phyloP scores from a whole-genome alignment of 164 flowering plant genomes.

The Dillenia turbinata region DNA sequence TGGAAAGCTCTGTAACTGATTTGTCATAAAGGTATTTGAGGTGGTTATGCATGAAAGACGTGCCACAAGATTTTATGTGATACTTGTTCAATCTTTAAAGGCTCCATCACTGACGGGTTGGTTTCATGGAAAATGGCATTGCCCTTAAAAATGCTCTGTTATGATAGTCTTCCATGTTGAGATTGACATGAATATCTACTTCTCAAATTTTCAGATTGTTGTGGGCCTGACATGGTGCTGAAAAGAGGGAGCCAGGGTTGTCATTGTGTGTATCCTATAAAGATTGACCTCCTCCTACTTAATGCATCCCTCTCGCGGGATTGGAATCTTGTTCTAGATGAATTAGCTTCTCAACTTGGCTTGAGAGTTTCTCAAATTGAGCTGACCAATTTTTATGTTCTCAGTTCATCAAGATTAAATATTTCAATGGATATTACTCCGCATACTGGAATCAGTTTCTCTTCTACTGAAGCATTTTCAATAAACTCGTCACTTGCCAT shows the following conservation, averaged over 20 bases:
- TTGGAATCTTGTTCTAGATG: conserved; percentile 66
- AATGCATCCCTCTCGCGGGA: conserved; percentile 74
- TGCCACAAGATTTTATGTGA: too few relatives aligned
- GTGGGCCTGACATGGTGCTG: conserved; percentile 65
- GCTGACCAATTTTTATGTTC: conserved; percentile 70
- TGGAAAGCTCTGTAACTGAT: too few relatives aligned
- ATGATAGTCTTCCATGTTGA: neutral
- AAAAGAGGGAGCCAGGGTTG: conserved; percentile 66
- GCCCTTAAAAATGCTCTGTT: too few relatives aligned
- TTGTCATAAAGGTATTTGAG: too few relatives aligned
- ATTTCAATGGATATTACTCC: conserved; percentile 93
- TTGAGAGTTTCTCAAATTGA: conserved; percentile 68
- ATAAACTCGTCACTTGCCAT: conserved; percentile 65
- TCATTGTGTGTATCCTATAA: conserved; percentile 91
- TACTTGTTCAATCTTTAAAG: too few relatives aligned
- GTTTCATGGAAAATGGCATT: too few relatives aligned
- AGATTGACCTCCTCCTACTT: conserved; percentile 74
- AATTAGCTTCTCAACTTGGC: conserved; percentile 72
- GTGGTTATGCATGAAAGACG: too few relatives aligned
- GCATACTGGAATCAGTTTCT: conserved; percentile 71
- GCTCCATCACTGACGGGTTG: too few relatives aligned
- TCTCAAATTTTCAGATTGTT: conserved; percentile 54
- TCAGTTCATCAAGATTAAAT: conserved; percentile 59
- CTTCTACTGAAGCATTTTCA: conserved; percentile 44
- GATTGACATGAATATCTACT: conserved; percentile 9